Evolutionary conservation across 345 rosid species (phyloP).

Genomic region (Durio zibethinus): DNA sequence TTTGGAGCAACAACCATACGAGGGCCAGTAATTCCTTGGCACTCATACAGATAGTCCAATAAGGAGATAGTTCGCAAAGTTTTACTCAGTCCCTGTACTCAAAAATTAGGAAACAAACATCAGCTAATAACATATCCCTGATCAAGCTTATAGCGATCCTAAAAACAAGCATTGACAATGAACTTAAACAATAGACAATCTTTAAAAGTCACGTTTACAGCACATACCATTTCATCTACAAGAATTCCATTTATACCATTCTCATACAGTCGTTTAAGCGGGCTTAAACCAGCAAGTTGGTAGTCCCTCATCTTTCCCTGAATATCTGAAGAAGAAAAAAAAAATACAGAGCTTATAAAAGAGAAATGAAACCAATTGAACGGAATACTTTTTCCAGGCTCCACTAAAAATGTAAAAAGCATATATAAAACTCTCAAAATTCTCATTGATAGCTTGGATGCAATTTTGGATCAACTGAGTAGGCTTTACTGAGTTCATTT

Average conservation of each 20-base stretch:
- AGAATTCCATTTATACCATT: slow-evolving; percentile 97
- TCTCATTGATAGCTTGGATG: neutral
- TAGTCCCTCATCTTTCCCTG: slow-evolving; percentile 98
- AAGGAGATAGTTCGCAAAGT: slow-evolving; percentile 95
- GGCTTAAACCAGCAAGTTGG: slow-evolving; percentile 93
- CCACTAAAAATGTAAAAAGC: neutral
- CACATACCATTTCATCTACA: slow-evolving; percentile 90
- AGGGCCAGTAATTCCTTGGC: slow-evolving; percentile 94
- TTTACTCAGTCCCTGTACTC: slow-evolving; percentile 91
- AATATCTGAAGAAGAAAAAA: slow-evolving; percentile 50
- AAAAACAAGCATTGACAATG: neutral
- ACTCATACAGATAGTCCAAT: slow-evolving; percentile 90
- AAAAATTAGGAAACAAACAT: slow-evolving; percentile 3
- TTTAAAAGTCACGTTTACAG: neutral
- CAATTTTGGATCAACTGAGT: neutral
- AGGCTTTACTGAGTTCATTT: neutral
- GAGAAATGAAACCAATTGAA: neutral
- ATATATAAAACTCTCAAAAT: neutral
- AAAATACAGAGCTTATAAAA: neutral
- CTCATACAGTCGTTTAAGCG: slow-evolving; percentile 94
- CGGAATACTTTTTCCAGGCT: neutral
- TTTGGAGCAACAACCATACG: slow-evolving; percentile 99
- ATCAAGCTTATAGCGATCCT: neutral
- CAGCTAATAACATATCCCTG: neutral
- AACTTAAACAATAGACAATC: neutral